A percentile compares a stretch with the other conserved stretches of the same genome.
phyloP scores from a whole-genome alignment of 345 rosid species.

The Hibiscus trionum region DNA sequence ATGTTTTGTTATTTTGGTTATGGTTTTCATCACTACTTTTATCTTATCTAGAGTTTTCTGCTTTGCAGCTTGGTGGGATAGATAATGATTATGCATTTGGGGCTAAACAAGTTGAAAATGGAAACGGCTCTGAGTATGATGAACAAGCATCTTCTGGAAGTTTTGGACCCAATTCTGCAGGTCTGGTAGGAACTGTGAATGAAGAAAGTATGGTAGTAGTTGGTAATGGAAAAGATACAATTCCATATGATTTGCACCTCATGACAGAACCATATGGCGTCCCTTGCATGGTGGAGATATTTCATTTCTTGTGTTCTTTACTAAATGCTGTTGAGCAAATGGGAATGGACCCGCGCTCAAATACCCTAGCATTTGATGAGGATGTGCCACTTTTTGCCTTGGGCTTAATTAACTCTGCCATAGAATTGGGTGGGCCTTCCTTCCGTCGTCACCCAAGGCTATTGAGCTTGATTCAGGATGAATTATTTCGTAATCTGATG shows the following conservation, averaged over 20 bases:
- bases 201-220: slow-evolving; percentile 54
- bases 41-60: background rate
- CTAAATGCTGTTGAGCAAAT: slow-evolving; percentile 69
- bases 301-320: slow-evolving; percentile 80
- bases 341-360: slow-evolving; percentile 71
- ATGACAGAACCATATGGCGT: slow-evolving; percentile 93
- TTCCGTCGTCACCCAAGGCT: slow-evolving; percentile 73
- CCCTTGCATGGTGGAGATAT: slow-evolving; percentile 97
- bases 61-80: slow-evolving; percentile 56
- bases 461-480: slow-evolving; percentile 88
- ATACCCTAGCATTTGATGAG: slow-evolving; percentile 82
- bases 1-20: slow-evolving; percentile 6
- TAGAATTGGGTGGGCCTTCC: slow-evolving; percentile 85
- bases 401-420: slow-evolving; percentile 90
- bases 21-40: slow-evolving; percentile 3
- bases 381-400: slow-evolving; percentile 94
- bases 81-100: slow-evolving; percentile 74
- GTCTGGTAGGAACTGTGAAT: slow-evolving; percentile 35
- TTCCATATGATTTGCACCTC: slow-evolving; percentile 64
- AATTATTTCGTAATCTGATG: slow-evolving; percentile 63
- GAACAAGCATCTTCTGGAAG: slow-evolving; percentile 47
- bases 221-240: slow-evolving; percentile 54
- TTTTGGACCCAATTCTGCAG: slow-evolving; percentile 45
- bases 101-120: slow-evolving; percentile 66
- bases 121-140: slow-evolving; percentile 61